Percentiles rank a stretch among this genome's conserved stretches.
Evolutionary conservation across 2,329 filamentous ascomycete genomes (phyloP).

Genomic region (Alternaria conjuncta): DNA sequence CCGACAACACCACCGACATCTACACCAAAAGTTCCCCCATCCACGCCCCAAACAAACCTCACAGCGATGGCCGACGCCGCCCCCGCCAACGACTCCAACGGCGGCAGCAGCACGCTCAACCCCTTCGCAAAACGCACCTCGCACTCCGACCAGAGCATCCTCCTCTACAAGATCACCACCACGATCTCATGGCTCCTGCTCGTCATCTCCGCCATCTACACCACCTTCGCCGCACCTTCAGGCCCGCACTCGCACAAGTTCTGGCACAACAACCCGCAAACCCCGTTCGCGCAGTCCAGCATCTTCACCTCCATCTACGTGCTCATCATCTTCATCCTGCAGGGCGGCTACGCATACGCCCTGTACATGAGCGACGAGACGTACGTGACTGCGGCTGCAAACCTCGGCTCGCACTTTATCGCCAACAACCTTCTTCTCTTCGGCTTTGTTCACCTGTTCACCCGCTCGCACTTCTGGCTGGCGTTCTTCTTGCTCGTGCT

Average conservation of each 20-base stretch:
- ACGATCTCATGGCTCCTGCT: constrained; percentile 77
- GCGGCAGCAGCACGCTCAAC: constrained; percentile 65
- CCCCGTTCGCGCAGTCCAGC: constrained; percentile 77
- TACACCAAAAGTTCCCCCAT: not conserved
- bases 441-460: constrained; percentile 83
- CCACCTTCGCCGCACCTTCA: constrained; percentile 71
- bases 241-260: constrained; percentile 65
- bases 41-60: not conserved
- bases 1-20: not conserved
- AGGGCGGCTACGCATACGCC: constrained; percentile 76
- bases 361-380: constrained; percentile 73
- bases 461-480: constrained; percentile 74
- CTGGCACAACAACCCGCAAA: constrained; percentile 76
- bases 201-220: constrained; percentile 75
- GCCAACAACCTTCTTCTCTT: constrained; percentile 84
- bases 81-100: constrained; percentile 40
- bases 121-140: constrained; percentile 76
- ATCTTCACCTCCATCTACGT: constrained; percentile 74
- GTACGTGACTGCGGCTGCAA: constrained; percentile 71
- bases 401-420: constrained; percentile 85
- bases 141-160: constrained; percentile 66
- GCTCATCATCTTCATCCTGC: constrained; percentile 75
- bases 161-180: constrained; percentile 78
- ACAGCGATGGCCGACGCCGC: constrained; percentile 16
- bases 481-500: constrained; percentile 76